A percentile compares a stretch with the other conserved stretches of the same genome.
phyloP scores from a whole-genome alignment of 2,329 filamentous ascomycete species.

The Aspergillus fischeri region DNA sequence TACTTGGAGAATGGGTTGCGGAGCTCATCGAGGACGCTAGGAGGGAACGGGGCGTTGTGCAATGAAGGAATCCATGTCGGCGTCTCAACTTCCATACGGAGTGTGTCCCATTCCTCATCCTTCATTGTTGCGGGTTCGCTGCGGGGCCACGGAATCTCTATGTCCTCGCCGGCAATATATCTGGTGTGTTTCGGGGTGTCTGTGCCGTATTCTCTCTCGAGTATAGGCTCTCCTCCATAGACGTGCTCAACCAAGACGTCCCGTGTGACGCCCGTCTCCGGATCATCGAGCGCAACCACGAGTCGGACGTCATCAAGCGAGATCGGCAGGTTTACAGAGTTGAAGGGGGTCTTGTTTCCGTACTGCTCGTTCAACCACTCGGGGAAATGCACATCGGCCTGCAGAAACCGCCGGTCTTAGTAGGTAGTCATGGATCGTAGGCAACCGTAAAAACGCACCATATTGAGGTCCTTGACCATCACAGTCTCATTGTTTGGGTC shows the following conservation, averaged over 20 bases:
- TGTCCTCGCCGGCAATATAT: constrained; percentile 66
- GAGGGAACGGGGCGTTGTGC: constrained; percentile 72
- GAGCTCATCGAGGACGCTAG: constrained; percentile 76
- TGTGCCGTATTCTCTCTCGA: constrained; percentile 49
- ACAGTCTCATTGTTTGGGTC: constrained; percentile 54
- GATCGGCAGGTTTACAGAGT: constrained; percentile 53
- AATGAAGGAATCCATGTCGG: constrained; percentile 75
- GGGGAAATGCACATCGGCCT: constrained; percentile 43
- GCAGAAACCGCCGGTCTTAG: not conserved
- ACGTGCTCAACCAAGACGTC: constrained; percentile 77
- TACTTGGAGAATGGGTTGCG: constrained; percentile 77
- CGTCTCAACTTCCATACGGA: constrained; percentile 69
- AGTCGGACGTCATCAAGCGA: constrained; percentile 72
- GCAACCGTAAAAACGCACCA: constrained; percentile 45
- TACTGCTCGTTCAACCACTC: constrained; percentile 34
- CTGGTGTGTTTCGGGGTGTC: constrained; percentile 39
- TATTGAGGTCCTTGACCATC: constrained; percentile 58
- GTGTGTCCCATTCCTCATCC: constrained; percentile 65
- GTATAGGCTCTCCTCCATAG: constrained; percentile 48
- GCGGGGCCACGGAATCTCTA: constrained; percentile 72
- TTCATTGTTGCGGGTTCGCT: constrained; percentile 47
- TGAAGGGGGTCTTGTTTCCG: constrained; percentile 39
- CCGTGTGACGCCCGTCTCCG: constrained; percentile 58
- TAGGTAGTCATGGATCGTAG: not conserved
- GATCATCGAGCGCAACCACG: constrained; percentile 69